Evolutionary conservation across 306 rosid species (phyloP), one percentile per base, ranked within the genome.

Genomic region (Ochetophila trinervis): DNA sequence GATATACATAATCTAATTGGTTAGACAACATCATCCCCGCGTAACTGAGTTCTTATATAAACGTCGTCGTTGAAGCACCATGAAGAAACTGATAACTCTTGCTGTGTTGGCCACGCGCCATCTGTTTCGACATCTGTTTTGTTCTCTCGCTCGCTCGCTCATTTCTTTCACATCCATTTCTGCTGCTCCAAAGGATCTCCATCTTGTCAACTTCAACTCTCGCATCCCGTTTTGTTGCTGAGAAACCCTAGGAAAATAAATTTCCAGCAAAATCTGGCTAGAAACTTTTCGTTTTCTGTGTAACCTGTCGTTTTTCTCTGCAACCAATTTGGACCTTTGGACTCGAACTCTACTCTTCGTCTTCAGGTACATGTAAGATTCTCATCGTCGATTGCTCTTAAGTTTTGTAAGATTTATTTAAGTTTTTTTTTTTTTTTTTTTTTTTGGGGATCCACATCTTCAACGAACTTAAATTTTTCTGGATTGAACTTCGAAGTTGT

Each of bases 281-380:
- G 23, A 66, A 30, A 6, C 17, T 57, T 36, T 60, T 21, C 19
- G 3, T 2, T 35, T 69, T n/a, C 30, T 36, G 0, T 69, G 5
- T 67, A 18, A 4, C 14, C 24, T 36, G 12, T 48, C n/a, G n/a
- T n/a, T n/a, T 16, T n/a, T 49, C 34, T 53, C 17, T 13, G 24
- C 11, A 34, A 8, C 21, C 55, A n/a, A 51, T 37, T 40, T 0
- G 67, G 50, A 14, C 19, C 22, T 48, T 52, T 16, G 10, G 10
- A 17, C 23, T 6, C 60, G 21, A 49, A 13, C 16, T 50, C 15
- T 5, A 49, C 14, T 48, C 22, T 36, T 60, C n/a, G n/a, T n/a
- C n/a, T n/a, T 1, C 60, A 53, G 78, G 73, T 67, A 34, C 67
- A 40, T 11, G 57, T 44, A 51, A 52, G 40, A 73, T 66, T 72